Evolutionary conservation across 441 rosid species (phyloP), one percentile per base, ranked within the genome.

Genomic region (Mallotus japonicus): DNA sequence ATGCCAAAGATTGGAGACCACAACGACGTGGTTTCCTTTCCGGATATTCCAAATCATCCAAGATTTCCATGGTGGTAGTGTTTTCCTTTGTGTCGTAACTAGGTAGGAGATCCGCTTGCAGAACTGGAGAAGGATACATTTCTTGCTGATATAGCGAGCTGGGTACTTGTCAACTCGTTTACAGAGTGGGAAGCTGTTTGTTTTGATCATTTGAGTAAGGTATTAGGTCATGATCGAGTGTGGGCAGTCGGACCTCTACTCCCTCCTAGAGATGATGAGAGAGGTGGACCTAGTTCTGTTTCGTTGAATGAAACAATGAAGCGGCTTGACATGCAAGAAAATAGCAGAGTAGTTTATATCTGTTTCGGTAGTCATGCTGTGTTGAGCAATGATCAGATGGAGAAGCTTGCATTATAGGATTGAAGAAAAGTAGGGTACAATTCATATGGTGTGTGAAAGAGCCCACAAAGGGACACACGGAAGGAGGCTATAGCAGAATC

Each of bases 331-430:
- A 76, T 46, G 69, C 76, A 85, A 58, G 75, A 80, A 1, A 83
- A 83, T 3, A 75, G 64, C 13, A 84, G 80, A 7, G 90, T 87
- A 32, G 70, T 88, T 0, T 88, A 85, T 67, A 78, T 84, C 6
- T 84, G 87, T 69, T 87, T 80, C 15, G 89, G 89, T 53, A 89
- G 89, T 85, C 87, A 80, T 40, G 79, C 79, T 22, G 42, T 56
- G 50, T 71, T 89, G 67, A 69, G 64, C 1, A 65, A 50, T 28
- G 80, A 80, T 8, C 90, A 87, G 34, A 74, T 80, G 64, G 78
- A 75, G 51, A 81, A 61, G 56, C 42, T 88, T 46, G 92, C 84
- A 8, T 61, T n/a, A n/a, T 67, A 6, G 83, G 85, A 22, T 76
- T 87, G 3, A 87, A 83, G 44, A 79, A 47, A 44, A 86, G 93